Evolutionary conservation across 352 stramenopile genomes (phyloP).

Genomic region (Globisporangium nunn): DNA sequence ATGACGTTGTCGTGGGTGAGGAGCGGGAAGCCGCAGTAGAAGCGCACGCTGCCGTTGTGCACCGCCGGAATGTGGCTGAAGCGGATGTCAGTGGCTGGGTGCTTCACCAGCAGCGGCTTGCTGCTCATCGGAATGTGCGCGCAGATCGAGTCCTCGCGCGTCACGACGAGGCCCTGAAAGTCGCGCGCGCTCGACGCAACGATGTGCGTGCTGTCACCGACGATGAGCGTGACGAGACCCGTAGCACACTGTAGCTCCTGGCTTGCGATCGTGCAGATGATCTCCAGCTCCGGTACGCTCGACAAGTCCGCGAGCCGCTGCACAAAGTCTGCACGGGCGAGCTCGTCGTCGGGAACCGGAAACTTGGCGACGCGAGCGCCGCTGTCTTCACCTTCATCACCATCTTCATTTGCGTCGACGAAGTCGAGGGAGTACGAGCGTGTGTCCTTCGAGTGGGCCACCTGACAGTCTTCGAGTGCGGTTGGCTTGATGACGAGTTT

Average conservation of each 20-base stretch:
- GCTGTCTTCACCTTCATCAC: constrained; percentile 13
- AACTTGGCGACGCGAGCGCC: constrained; percentile 11
- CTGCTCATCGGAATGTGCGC: constrained; percentile 44
- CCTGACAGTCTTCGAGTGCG: constrained; percentile 19
- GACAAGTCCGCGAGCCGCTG: constrained; percentile 18
- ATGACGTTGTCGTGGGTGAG: constrained; percentile 24
- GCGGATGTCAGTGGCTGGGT: constrained; percentile 43
- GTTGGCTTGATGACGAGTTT: constrained; percentile 13
- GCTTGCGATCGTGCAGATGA: constrained; percentile 53
- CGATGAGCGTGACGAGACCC: constrained; percentile 39
- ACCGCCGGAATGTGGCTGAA: constrained; percentile 33
- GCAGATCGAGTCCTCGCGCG: constrained; percentile 43
- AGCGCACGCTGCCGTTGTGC: constrained; percentile 29
- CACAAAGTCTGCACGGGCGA: constrained; percentile 22
- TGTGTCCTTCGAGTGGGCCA: constrained; percentile 16
- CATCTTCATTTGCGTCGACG: constrained; percentile 14
- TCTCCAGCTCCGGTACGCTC: constrained; percentile 16
- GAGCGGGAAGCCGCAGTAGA: constrained; percentile 76
- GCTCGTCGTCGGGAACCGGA: constrained; percentile 29
- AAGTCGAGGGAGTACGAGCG: constrained; percentile 28
- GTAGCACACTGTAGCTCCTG: constrained; percentile 38
- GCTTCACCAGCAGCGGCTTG: constrained; percentile 38
- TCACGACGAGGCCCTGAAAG: constrained; percentile 21
- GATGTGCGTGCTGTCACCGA: constrained; percentile 29
- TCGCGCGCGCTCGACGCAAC: constrained; percentile 24